Evolutionary conservation across 1,284 basidiomycete species (phyloP), one percentile per base, ranked within the genome.

Genomic region (Trametes hirsuta): DNA sequence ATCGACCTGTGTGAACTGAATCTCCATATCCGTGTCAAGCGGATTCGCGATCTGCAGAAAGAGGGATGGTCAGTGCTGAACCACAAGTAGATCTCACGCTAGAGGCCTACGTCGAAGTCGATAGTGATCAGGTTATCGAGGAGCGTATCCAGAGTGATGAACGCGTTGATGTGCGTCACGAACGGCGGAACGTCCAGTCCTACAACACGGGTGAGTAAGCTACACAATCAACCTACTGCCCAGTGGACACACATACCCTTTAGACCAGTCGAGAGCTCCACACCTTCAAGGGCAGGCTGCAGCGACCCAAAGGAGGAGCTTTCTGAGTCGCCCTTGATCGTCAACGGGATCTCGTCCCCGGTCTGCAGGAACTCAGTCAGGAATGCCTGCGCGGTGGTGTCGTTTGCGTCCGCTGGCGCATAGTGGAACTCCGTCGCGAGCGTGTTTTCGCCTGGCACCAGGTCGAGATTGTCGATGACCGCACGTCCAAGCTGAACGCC

Each of bases 231-330:
- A 0, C 5, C 10, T 1, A 2, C 9, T 8, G 6, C 9, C 18
- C 10, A 18, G 22, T 8, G 25, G 5, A 2, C 11, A 14, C 6
- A 51, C 63, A 11, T 6, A 64, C 64, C 64, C 42, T 55, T 58
- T 6, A 91, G 72, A 47, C 76, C 76, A 2, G 84, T 81, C 6
- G 74, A 67, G 39, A 91, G 73, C n/a, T 75, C 75, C 34, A 91
- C 73, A 37, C 83, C 81, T 22, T 83, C 77, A 8, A 93, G 76
- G 1, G 83, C 88, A 4, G 81, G 79, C 49, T 78, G 72, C 42
- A 93, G 72, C 2, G 88, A 88, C 6, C 70, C 78, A 70, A 88
- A 90, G 1, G 88, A 88, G 10, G 87, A 84, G 62, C 88, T 87
- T 4, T 71, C 66, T 5, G 69, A 57, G 65, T 89, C 87, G 18